phyloP scores from a whole-genome alignment of 2,329 filamentous ascomycete genomes.

The Ascochyta koolunga region DNA sequence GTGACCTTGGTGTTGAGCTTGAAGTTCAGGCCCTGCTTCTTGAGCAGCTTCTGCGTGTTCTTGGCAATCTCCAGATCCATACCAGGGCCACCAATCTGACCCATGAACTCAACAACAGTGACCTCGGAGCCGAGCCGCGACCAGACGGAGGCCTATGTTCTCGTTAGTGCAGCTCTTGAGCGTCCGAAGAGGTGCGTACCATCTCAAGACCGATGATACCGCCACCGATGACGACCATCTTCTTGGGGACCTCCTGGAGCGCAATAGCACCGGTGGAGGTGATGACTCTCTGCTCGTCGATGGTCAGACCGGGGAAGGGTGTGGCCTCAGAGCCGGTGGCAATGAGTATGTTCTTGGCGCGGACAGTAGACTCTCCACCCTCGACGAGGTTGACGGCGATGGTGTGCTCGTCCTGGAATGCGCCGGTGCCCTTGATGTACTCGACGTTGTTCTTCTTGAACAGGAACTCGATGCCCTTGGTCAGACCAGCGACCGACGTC shows the following conservation, averaged over 20 bases:
- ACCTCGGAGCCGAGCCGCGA: conserved; percentile 91
- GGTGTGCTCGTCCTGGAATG: conserved; percentile 88
- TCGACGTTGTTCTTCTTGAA: conserved; percentile 99
- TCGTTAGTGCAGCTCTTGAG: background rate
- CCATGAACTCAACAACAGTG: conserved; percentile 95
- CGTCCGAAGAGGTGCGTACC: conserved; percentile 63
- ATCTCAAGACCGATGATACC: conserved; percentile 99
- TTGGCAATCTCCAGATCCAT: conserved; percentile 97
- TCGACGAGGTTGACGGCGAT: conserved; percentile 89
- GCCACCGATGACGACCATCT: conserved; percentile 95
- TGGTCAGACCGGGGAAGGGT: conserved; percentile 91
- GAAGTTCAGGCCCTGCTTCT: conserved; percentile 98
- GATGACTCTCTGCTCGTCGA: conserved; percentile 97
- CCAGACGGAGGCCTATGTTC: conserved; percentile 79
- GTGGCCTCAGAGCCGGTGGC: conserved; percentile 95
- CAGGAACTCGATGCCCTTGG: conserved; percentile 96
- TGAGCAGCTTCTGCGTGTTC: conserved; percentile 86
- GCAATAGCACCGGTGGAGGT: conserved; percentile 95
- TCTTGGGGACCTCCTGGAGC: conserved; percentile 89
- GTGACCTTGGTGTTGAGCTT: conserved; percentile 96
- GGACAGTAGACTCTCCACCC: conserved; percentile 84
- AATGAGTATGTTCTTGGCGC: conserved; percentile 97
- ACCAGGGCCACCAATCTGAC: conserved; percentile 94
- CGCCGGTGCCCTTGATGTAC: conserved; percentile 91
- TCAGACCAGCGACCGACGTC: conserved; percentile 82